Evolutionary conservation across 2,329 filamentous ascomycete species (phyloP), one percentile per base, ranked within the genome.

Genomic region (Pestalotiopsis sp.): DNA sequence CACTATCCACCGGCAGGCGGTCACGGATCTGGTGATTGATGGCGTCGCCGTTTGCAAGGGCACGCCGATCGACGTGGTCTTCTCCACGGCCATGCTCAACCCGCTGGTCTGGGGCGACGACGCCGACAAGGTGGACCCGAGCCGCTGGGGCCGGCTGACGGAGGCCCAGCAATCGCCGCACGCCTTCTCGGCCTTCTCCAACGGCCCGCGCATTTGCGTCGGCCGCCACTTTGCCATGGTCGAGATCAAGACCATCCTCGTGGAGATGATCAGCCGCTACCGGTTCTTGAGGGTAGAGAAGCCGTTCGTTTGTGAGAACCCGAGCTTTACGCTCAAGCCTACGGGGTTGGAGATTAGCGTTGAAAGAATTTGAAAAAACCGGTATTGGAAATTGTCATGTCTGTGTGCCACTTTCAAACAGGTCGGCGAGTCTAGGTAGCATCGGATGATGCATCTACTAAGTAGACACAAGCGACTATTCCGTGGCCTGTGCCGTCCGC

Each of bases 121-220:
- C 23, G 75, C 70, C 1, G 69, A 72, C 3, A 62, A 69, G 20
- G 70, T 77, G 49, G 62, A 71, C 38, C 76, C 75, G 27, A 67
- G 68, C 1, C 71, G 76, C n/a, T 77, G 72, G 72, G 58, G 69
- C n/a, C 69, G 68, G 13, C 60, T 71, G 23, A 65, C 68, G 5
- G 68, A 61, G 20, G 70, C 69, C 4, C 67, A 69, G 58, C n/a
- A 56, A 6, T 67, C 67, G 13, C 68, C 70, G 2, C 71, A 71
- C 17, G 68, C 67, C 36, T 70, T 67, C 63, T 59, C 56, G n/a
- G 49, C 69, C n/a, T 73, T 73, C 20, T 69, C 70, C n/a, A 74
- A 75, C 59, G 76, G 75, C 1, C 74, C 75, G 20, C 70, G 76
- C 14, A 72, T 76, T 4, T 77, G 75, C 57, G 69, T 75, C 17